phyloP scores from a whole-genome alignment of 225 moss, liverwort and hornwort genomes.

The Polytrichum commune region DNA sequence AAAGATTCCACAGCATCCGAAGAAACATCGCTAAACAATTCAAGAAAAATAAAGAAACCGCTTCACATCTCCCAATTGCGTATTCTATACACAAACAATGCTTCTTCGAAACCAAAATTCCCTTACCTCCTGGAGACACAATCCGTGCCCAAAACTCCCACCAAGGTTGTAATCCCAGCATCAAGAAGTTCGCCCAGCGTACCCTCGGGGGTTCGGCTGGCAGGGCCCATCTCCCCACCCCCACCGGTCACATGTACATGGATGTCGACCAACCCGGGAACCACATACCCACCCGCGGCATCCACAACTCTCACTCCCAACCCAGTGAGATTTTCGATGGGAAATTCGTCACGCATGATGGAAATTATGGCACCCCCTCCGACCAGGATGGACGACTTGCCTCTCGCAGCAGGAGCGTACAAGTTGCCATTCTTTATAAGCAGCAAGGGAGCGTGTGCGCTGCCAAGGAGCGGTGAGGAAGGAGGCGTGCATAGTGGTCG shows the following conservation, averaged over 20 bases:
- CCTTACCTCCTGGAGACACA: slow-evolving; percentile 79
- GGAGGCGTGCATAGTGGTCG: too few relatives aligned
- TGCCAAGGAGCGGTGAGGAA: too few relatives aligned
- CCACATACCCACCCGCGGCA: slow-evolving; percentile 57
- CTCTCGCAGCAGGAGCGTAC: slow-evolving; percentile 52
- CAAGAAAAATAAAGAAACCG: too few relatives aligned
- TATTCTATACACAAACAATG: too few relatives aligned
- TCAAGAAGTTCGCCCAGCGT: slow-evolving; percentile 58
- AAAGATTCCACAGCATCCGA: too few relatives aligned
- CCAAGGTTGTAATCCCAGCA: slow-evolving; percentile 80
- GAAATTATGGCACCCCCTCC: slow-evolving; percentile 61
- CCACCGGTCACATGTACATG: slow-evolving; percentile 87
- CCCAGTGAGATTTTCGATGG: slow-evolving; percentile 51
- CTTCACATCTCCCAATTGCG: too few relatives aligned
- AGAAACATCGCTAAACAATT: too few relatives aligned
- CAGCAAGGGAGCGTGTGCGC: slow-evolving; percentile 28
- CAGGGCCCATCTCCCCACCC: slow-evolving; percentile 86
- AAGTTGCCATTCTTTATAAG: slow-evolving; percentile 69
- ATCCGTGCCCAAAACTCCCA: slow-evolving; percentile 79
- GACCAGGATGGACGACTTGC: slow-evolving; percentile 41
- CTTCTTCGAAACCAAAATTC: too few relatives aligned
- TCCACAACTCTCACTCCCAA: slow-evolving; percentile 61
- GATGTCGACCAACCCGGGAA: slow-evolving; percentile 80
- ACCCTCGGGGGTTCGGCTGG: slow-evolving; percentile 79
- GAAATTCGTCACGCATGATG: slow-evolving; percentile 54